Conservation (phyloP, 2,329 filamentous ascomycete species). For the Monosporascus sp. region DNA sequence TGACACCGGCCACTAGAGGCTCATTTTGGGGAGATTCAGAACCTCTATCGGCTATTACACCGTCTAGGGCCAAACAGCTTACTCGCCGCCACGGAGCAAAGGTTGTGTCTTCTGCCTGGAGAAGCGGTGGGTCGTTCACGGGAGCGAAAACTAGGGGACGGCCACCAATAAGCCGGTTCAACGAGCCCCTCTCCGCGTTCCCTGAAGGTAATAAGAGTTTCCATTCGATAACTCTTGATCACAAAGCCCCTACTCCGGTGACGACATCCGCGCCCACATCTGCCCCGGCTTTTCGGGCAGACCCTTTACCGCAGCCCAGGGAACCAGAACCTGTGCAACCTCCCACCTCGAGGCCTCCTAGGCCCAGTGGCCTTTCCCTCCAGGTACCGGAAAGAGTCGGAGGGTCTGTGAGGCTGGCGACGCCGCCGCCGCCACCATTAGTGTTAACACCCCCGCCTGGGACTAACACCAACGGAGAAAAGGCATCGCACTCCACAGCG, state of each 20-base stretch:
- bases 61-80: conserved; percentile 48
- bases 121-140: conserved; percentile 55
- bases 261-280: conserved; percentile 19
- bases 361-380: conserved; percentile 50
- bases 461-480: conserved; percentile 23
- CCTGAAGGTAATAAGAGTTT: conserved; percentile 51
- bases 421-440: conserved; percentile 47
- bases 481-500: conserved; percentile 1
- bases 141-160: conserved; percentile 72
- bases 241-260: conserved; percentile 12
- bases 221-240: conserved; percentile 29
- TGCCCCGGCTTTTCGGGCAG: conserved; percentile 18
- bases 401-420: conserved; percentile 58
- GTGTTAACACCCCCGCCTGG: conserved; percentile 41
- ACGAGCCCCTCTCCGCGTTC: conserved; percentile 66
- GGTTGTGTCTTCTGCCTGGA: conserved; percentile 89
- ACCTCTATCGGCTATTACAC: conserved; percentile 69
- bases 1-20: conserved; percentile 57
- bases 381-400: conserved; percentile 59
- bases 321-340: conserved; percentile 17
- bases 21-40: conserved; percentile 57
- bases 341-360: conserved; percentile 17
- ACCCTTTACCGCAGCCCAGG: conserved; percentile 15
- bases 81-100: conserved; percentile 69
- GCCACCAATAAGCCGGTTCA: conserved; percentile 62